Base-by-base conservation (phyloP, 225 moss, liverwort and hornwort genomes). In the Straminergon stramineum region DNA sequence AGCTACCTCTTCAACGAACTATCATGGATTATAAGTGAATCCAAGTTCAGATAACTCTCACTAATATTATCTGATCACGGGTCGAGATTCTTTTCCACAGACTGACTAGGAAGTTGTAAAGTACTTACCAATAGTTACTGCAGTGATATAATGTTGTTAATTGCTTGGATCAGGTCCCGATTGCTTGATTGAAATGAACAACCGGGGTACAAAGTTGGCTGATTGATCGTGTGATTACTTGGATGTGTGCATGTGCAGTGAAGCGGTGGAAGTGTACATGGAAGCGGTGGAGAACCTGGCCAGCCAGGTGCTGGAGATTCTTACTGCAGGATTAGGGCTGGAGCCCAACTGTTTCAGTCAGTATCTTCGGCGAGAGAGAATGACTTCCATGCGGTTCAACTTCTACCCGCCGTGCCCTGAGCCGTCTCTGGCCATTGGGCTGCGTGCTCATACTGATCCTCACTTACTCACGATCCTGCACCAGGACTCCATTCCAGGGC, bases 381-480 rank as follows among this genome's bases (percentile, higher is more conserved):
- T 94, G 92, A 93, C 93, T 30, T 88, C 91, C 70, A 95, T 96
- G 93, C 92, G 93, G 68, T 93, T 96, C 82, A 93, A 93, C 66
- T 92, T 92, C 85, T 95, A 96, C 67, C 96, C 94, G 27, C 90
- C 94, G 21, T 93, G 94, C 87, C 96, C 96, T 8, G 91, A 93
- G 82, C 96, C 96, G 17, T 79, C 88, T 23, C 82, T 92, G 64
- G 94, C 93, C 51, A 91, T 95, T n/a, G 95, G 95, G 17, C 88
- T 96, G n/a, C 90, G 94, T 24, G 92, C 96, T 30, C 95, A 96
- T 63, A 94, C 94, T 5, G 96, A 96, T 73, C 91, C 93, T 17
- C 94, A 94, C 78, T 89, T 94, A 77, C 87, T 96, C 55, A 96
- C 96, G 11, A 92, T 96, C 37, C 63, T 96, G 45, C 92, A 93